Base-by-base conservation (phyloP, 768 basidiomycete genomes). In the Coprinopsis cinerea region DNA sequence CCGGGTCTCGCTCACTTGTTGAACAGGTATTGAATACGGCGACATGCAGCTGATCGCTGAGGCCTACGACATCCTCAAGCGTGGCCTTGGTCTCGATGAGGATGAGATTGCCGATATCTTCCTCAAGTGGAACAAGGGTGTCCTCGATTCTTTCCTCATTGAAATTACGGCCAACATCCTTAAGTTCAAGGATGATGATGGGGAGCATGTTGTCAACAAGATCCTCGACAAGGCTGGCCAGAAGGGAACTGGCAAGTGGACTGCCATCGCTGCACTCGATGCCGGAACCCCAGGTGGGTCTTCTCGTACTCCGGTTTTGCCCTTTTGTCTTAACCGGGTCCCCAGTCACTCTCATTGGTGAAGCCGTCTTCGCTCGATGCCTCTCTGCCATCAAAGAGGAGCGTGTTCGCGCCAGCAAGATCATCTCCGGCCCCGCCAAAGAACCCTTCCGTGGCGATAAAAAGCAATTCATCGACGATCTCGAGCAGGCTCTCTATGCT, bases 201-300 rank as follows among this genome's bases (percentile, higher is more conserved):
- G 93, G 51, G 79, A 78, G 61, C 88, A 92, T 43, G 81, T 98
- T 57, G 83, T 99, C 55, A 76, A 74, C 59, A 99, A 98, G 74
- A 95, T 99, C 61, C 79, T 96, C 57, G 96, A 99, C 69, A 67
- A 88, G 62, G 96, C 96, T 52, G 95, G 95, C 32, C 96, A 99
- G 70, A 99, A 99, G 73, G 96, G 96, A 64, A 99, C 96, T 55
- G 93, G 96, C 51, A 99, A 99, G 73, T 99, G 96, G 96, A 99
- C 96, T 49, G 96, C 96, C 50, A 88, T 97, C 61, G 85, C 85
- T 59, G 96, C 96, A 52, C 83, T 99, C 57, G 96, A 99, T 47
- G 85, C 90, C 57, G 93, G 90, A 60, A 85, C 79, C 53, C 77
- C 89, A 37, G 91, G 90, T 88, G 55, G 53, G 81, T 39, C 66